A percentile compares a stretch with the other conserved stretches of the same genome.
These are phyloP conservation scores for Moesziomyces aphidis DNA, from an alignment of 1,284 basidiomycete species.

Conservation along the genomic window DNA sequence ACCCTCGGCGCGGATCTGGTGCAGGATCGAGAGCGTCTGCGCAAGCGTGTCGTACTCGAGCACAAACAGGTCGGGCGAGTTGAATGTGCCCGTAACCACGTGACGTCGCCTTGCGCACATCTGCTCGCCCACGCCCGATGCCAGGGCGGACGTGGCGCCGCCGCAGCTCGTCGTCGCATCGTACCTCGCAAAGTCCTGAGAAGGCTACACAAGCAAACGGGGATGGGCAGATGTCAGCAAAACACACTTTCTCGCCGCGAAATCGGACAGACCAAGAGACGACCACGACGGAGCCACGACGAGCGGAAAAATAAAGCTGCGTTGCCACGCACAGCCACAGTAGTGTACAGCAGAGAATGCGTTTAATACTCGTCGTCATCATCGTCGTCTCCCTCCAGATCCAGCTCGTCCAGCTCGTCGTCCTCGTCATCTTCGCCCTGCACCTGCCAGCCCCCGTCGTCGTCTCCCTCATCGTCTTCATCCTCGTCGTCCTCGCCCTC, in stretches of 20 bases:
- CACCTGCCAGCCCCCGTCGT: conserved; percentile 13
- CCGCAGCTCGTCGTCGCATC: conserved; percentile 16
- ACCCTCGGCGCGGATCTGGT: conserved; percentile 29
- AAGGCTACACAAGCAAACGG: conserved; percentile 3
- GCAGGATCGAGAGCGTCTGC: conserved; percentile 23
- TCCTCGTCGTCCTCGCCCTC: conserved; percentile 25
- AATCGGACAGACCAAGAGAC: background rate
- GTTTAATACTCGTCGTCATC: conserved; percentile 26
- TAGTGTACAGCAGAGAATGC: background rate
- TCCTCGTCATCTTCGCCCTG: conserved; percentile 29
- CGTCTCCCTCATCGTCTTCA: conserved; percentile 22
- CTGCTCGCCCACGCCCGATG: background rate
- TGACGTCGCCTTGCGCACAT: conserved; percentile 32
- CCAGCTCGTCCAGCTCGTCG: conserved; percentile 12
- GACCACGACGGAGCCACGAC: background rate
- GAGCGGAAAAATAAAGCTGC: background rate
- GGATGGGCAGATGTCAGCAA: conserved; percentile 2
- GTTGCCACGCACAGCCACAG: background rate
- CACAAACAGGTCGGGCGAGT: conserved; percentile 50
- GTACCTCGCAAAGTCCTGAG: conserved; percentile 1
- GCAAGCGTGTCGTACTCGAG: conserved; percentile 47
- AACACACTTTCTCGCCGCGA: background rate
- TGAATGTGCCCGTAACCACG: conserved; percentile 60
- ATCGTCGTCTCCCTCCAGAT: conserved; percentile 14
- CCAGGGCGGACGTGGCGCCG: background rate